Conservation (phyloP, 306 rosid species). For the Cucurbita moschata region DNA sequence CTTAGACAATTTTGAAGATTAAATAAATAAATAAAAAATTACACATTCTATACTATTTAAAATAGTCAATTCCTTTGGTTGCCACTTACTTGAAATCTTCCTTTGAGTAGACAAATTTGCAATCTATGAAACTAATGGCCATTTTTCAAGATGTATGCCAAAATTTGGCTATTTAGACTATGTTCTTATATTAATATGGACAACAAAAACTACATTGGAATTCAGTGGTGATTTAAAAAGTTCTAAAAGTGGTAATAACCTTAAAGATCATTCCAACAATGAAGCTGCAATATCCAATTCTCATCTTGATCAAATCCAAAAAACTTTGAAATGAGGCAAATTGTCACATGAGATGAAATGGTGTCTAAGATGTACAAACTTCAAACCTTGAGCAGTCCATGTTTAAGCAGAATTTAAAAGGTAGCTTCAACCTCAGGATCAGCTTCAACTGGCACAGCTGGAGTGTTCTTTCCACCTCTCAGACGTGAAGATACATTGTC, state of each 20-base stretch:
- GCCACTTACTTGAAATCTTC: too few species aligned
- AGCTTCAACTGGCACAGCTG: constrained; percentile 33
- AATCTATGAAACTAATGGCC: too few species aligned
- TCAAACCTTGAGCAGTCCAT: not conserved
- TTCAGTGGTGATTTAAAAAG: not conserved
- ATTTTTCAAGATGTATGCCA: too few species aligned
- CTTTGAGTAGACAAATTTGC: too few species aligned
- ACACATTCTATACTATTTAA: too few species aligned
- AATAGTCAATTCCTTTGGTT: too few species aligned
- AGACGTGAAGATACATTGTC: constrained; percentile 88
- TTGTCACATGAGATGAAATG: not conserved
- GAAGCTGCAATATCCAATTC: not conserved
- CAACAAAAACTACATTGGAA: not conserved
- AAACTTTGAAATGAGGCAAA: not conserved
- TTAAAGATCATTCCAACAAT: not conserved
- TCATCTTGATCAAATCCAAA: not conserved
- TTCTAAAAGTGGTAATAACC: not conserved
- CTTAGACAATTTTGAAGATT: too few species aligned
- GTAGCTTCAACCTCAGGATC: constrained; percentile 80
- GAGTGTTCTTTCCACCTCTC: constrained; percentile 67
- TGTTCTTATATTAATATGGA: too few species aligned
- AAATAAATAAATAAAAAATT: too few species aligned
- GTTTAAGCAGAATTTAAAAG: constrained; percentile 19
- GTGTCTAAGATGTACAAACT: not conserved
- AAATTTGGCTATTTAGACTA: too few species aligned